These are phyloP conservation scores for Penicillium macrosclerotiorum DNA, from an alignment of 495 filamentous ascomycete genomes.

Conservation along the genomic window DNA sequence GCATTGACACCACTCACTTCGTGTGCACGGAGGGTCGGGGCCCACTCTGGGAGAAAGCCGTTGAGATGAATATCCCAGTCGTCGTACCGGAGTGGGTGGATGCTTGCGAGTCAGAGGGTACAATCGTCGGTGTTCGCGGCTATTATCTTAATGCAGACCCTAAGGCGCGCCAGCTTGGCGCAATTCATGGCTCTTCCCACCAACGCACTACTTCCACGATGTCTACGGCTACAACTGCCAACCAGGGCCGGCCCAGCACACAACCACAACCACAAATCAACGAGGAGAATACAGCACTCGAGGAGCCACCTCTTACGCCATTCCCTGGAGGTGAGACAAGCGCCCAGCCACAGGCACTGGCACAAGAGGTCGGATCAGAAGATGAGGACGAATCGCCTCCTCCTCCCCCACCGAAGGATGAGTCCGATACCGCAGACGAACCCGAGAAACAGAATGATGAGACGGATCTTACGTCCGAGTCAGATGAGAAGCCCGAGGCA, in stretches of 20 bases:
- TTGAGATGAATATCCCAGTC: constrained; percentile 97
- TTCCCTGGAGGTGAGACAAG: constrained; percentile 42
- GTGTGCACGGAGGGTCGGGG: constrained; percentile 96
- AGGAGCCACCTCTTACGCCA: constrained; percentile 41
- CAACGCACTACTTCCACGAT: constrained; percentile 41
- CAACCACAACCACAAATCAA: constrained; percentile 15
- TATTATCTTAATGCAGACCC: constrained; percentile 94
- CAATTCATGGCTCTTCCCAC: constrained; percentile 37
- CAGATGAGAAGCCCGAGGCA: constrained; percentile 7
- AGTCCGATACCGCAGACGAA: constrained; percentile 16
- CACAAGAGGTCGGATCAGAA: constrained; percentile 29
- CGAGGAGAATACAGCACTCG: constrained; percentile 10
- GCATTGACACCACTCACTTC: constrained; percentile 98
- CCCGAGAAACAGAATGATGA: constrained; percentile 23
- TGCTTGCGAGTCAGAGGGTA: constrained; percentile 88
- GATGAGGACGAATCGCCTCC: constrained; percentile 26
- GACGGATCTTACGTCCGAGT: constrained; percentile 1
- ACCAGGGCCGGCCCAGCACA: constrained; percentile 25
- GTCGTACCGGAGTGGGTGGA: constrained; percentile 98
- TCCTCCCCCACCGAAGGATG: constrained; percentile 41
- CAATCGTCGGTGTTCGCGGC: constrained; percentile 88
- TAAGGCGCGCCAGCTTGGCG: constrained; percentile 57
- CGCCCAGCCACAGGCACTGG: constrained; percentile 28
- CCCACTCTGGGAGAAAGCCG: constrained; percentile 87
- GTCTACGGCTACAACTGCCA: constrained; percentile 23